A percentile compares a stretch with the other conserved stretches of the same genome.
Evolutionary conservation across 1,284 basidiomycete genomes (phyloP).

Genomic region (Ganoderma boninense): DNA sequence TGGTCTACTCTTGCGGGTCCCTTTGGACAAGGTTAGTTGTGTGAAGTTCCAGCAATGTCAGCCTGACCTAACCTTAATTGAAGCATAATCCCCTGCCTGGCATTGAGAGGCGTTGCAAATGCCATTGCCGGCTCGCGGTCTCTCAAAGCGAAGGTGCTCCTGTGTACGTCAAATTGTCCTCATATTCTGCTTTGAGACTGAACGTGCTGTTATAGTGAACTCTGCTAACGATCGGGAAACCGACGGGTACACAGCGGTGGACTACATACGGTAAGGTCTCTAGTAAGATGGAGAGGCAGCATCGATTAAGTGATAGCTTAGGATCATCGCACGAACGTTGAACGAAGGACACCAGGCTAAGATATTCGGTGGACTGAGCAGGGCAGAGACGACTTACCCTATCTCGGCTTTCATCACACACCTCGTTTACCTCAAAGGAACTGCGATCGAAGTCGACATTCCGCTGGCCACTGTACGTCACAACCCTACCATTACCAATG

Average conservation of each 20-base stretch:
- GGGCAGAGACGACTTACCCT: constrained; percentile 69
- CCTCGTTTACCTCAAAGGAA: constrained; percentile 78
- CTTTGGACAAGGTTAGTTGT: constrained; percentile 84
- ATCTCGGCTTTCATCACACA: constrained; percentile 85
- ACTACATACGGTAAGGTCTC: constrained; percentile 76
- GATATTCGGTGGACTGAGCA: constrained; percentile 59
- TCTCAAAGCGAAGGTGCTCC: constrained; percentile 83
- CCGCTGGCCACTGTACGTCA: constrained; percentile 65
- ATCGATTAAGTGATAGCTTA: constrained; percentile 36
- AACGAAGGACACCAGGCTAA: constrained; percentile 66
- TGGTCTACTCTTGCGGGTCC: constrained; percentile 94
- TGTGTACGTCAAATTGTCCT: constrained; percentile 60
- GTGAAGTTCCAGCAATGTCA: background rate
- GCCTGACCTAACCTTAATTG: background rate
- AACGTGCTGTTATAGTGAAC: constrained; percentile 70
- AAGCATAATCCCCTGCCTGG: constrained; percentile 90
- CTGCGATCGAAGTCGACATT: constrained; percentile 69
- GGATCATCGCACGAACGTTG: constrained; percentile 76
- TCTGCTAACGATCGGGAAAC: constrained; percentile 93
- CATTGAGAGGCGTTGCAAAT: constrained; percentile 82
- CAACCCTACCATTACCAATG: background rate
- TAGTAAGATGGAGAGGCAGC: background rate
- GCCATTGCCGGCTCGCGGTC: constrained; percentile 81
- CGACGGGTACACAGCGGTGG: constrained; percentile 81
- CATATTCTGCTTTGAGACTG: background rate